These are phyloP conservation scores for Pythium phragmitis DNA, from an alignment of 352 stramenopile species.

Conservation along the genomic window DNA sequence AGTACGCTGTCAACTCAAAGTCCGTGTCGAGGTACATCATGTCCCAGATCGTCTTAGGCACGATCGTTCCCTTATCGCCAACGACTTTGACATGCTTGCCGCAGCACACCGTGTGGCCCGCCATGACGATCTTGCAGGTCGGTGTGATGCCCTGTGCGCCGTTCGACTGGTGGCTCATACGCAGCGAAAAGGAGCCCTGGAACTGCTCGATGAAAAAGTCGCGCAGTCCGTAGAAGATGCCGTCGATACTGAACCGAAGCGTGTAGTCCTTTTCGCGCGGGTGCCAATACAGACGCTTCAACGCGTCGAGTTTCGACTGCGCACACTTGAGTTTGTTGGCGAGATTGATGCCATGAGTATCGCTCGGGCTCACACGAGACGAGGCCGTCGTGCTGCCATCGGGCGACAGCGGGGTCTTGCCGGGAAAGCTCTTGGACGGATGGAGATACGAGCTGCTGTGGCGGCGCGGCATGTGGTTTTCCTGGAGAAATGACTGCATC, in stretches of 20 bases:
- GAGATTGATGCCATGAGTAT: constrained; percentile 51
- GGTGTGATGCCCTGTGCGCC: constrained; percentile 62
- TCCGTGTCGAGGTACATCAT: constrained; percentile 75
- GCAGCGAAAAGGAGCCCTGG: constrained; percentile 52
- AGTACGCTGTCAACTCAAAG: constrained; percentile 51
- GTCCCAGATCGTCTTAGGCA: constrained; percentile 80
- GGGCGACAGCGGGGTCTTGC: constrained; percentile 17
- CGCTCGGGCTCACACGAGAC: constrained; percentile 28
- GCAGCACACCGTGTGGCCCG: constrained; percentile 61
- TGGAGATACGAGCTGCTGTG: constrained; percentile 34
- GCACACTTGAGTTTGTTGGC: constrained; percentile 56
- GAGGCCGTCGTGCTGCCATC: constrained; percentile 17
- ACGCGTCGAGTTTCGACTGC: constrained; percentile 67
- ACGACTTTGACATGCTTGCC: constrained; percentile 79
- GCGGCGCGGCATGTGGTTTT: constrained; percentile 46
- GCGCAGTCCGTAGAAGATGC: constrained; percentile 75
- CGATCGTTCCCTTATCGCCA: constrained; percentile 70
- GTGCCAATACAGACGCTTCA: constrained; percentile 71
- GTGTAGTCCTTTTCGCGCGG: constrained; percentile 73
- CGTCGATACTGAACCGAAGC: constrained; percentile 72
- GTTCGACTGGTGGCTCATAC: constrained; percentile 73
- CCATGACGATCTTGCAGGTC: constrained; percentile 59
- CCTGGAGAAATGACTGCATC: constrained; percentile 51
- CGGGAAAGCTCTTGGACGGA: neutral
- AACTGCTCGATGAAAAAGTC: constrained; percentile 73